Conservation (phyloP, 225 moss, liverwort and hornwort species). For the Physcomitrellopsis africana region DNA sequence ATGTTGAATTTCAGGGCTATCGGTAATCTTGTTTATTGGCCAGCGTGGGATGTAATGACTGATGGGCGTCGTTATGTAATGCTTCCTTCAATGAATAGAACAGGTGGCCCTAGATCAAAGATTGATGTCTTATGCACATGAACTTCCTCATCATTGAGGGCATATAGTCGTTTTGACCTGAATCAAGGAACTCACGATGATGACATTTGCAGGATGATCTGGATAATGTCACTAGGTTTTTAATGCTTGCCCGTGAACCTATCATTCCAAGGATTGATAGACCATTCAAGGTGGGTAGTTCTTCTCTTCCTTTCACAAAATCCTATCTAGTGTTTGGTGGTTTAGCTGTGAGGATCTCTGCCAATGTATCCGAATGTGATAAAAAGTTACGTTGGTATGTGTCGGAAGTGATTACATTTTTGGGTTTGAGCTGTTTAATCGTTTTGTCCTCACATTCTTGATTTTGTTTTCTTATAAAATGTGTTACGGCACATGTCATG, state of each 20-base stretch:
- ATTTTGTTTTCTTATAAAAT: too few relatives aligned
- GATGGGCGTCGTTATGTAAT: too few relatives aligned
- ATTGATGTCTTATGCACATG: conserved; percentile 9
- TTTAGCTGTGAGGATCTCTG: conserved; percentile 11
- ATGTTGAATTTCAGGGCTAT: conserved; percentile 15
- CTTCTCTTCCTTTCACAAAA: conserved; percentile 18
- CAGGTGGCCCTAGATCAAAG: conserved; percentile 11
- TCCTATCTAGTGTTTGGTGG: conserved; percentile 3
- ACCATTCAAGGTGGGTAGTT: conserved; percentile 69
- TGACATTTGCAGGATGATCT: conserved; percentile 71
- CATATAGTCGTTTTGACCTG: conserved; percentile 5
- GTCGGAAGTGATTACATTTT: not conserved
- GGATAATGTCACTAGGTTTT: conserved; percentile 93
- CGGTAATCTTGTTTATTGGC: conserved; percentile 9
- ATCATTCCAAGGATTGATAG: conserved; percentile 93
- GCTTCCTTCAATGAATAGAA: not conserved
- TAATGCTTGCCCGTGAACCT: conserved; percentile 96
- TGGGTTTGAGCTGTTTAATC: conserved; percentile 1
- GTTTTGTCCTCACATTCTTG: not conserved
- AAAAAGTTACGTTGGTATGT: not conserved
- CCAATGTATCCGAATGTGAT: conserved; percentile 6
- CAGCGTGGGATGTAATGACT: too few relatives aligned
- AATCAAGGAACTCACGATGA: not conserved
- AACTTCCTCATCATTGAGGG: not conserved
- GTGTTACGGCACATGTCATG: too few relatives aligned